Percentiles rank a stretch among this genome's conserved stretches.
These are phyloP conservation scores for Albifimbria verrucaria DNA, from an alignment of 2,329 filamentous ascomycete genomes.

Conservation along the genomic window DNA sequence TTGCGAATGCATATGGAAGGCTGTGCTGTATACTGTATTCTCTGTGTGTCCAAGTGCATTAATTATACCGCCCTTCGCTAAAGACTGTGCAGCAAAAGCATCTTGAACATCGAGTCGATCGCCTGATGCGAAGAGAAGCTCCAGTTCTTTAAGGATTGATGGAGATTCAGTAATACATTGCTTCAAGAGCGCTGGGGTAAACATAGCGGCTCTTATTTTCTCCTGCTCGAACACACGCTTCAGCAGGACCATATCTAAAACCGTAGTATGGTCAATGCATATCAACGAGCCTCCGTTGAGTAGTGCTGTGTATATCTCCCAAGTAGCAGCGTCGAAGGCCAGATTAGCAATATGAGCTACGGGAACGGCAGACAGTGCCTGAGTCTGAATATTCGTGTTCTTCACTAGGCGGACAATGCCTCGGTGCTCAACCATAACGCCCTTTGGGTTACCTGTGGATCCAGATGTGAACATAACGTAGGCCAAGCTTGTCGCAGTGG, in stretches of 20 bases:
- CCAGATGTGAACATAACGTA: conserved; percentile 21
- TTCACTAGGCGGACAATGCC: conserved; percentile 1
- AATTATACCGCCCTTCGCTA: conserved; percentile 5
- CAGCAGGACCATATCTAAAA: conserved; percentile 6
- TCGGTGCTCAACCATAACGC: conserved; percentile 2
- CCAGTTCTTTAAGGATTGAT: neutral
- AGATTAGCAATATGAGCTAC: conserved; percentile 15
- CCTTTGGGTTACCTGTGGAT: conserved; percentile 19
- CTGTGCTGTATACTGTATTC: conserved; percentile 9
- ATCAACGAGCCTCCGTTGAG: conserved; percentile 10
- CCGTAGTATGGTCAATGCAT: conserved; percentile 8
- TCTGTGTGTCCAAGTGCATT: conserved; percentile 15
- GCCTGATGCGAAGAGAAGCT: conserved; percentile 12
- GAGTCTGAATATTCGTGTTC: neutral
- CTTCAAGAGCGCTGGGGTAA: conserved; percentile 17
- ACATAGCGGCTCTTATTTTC: conserved; percentile 4
- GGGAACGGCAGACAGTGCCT: neutral
- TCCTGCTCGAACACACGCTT: conserved; percentile 7
- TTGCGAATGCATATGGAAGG: neutral
- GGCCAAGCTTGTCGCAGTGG: conserved; percentile 9
- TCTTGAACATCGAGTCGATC: conserved; percentile 14
- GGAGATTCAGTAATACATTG: conserved; percentile 14
- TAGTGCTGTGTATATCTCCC: conserved; percentile 15
- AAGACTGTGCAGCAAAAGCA: neutral
- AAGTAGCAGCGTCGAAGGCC: conserved; percentile 15